These are phyloP conservation scores for Scleroderma bovista DNA, from an alignment of 768 basidiomycete species.

Conservation along the genomic window DNA sequence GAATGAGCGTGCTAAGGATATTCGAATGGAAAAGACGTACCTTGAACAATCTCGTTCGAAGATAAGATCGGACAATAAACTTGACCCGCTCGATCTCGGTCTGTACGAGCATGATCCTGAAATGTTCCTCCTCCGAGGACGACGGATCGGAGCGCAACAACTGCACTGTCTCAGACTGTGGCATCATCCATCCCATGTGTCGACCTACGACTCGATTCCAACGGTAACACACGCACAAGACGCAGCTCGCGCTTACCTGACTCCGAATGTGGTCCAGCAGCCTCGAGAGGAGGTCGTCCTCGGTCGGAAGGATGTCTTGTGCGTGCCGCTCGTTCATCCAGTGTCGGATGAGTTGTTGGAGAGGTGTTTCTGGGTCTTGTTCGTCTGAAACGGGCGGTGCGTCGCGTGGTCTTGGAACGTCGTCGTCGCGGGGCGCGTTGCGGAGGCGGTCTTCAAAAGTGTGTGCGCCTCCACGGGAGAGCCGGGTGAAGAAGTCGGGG, in stretches of 20 bases:
- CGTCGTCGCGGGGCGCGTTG: slow-evolving; percentile 31
- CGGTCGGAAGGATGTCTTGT: slow-evolving; percentile 72
- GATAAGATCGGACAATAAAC: slow-evolving; percentile 85
- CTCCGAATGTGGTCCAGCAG: slow-evolving; percentile 73
- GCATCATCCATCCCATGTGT: no score
- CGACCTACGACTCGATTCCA: slow-evolving; percentile 1
- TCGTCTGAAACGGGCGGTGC: slow-evolving; percentile 28
- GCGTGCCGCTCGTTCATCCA: slow-evolving; percentile 86
- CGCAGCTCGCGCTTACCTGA: slow-evolving; percentile 52
- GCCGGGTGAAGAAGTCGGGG: slow-evolving; percentile 24
- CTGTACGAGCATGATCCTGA: slow-evolving; percentile 87
- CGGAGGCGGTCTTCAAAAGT: slow-evolving; percentile 35
- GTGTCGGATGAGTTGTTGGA: slow-evolving; percentile 68
- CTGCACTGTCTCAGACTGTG: slow-evolving; percentile 76
- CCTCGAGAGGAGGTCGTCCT: slow-evolving; percentile 58
- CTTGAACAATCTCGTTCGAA: slow-evolving; percentile 83
- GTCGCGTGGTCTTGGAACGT: slow-evolving; percentile 27
- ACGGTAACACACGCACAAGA: background rate
- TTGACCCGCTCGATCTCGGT: slow-evolving; percentile 93
- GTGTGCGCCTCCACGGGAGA: slow-evolving; percentile 10
- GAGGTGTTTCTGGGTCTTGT: slow-evolving; percentile 44
- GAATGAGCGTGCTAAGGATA: background rate
- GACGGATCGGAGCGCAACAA: slow-evolving; percentile 72
- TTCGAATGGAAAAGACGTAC: slow-evolving; percentile 32
- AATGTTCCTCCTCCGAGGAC: slow-evolving; percentile 89